phyloP scores from a whole-genome alignment of 352 stramenopile species.

The Phytophthora podocarpi region DNA sequence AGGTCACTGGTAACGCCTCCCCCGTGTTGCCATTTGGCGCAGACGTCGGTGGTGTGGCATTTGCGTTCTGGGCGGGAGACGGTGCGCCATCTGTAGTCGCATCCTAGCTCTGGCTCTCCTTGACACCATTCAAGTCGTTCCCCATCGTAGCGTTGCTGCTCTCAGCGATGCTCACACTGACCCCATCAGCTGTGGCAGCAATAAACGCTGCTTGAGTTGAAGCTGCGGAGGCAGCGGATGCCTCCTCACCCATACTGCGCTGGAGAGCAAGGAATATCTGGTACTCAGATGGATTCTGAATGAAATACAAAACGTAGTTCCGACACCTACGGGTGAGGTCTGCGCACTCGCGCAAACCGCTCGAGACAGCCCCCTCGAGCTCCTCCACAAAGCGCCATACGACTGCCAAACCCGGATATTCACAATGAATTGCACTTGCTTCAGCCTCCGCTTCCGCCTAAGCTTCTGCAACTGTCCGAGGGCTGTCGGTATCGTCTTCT shows the following conservation, averaged over 20 bases:
- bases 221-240: constrained; percentile 24
- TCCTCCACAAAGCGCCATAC: constrained; percentile 76
- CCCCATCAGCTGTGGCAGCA: constrained; percentile 28
- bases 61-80: background rate
- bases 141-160: constrained; percentile 14
- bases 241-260: constrained; percentile 57
- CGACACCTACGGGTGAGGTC: constrained; percentile 65
- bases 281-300: constrained; percentile 84
- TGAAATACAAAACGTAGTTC: constrained; percentile 86
- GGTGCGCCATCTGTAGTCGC: constrained; percentile 15
- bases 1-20: constrained; percentile 67
- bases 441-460: constrained; percentile 34
- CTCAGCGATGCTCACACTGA: constrained; percentile 33
- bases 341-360: constrained; percentile 61
- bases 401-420: constrained; percentile 66
- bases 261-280: constrained; percentile 83
- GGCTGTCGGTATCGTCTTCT: constrained; percentile 33
- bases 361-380: constrained; percentile 59
- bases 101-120: constrained; percentile 15
- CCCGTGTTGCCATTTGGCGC: constrained; percentile 15
- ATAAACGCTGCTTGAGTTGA: constrained; percentile 29
- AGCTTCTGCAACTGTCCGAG: constrained; percentile 16
- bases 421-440: constrained; percentile 56
- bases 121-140: constrained; percentile 25
- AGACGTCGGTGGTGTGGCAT: background rate